These are phyloP conservation scores for Datisca glomerata DNA, from an alignment of 306 rosid species.

Conservation along the genomic window DNA sequence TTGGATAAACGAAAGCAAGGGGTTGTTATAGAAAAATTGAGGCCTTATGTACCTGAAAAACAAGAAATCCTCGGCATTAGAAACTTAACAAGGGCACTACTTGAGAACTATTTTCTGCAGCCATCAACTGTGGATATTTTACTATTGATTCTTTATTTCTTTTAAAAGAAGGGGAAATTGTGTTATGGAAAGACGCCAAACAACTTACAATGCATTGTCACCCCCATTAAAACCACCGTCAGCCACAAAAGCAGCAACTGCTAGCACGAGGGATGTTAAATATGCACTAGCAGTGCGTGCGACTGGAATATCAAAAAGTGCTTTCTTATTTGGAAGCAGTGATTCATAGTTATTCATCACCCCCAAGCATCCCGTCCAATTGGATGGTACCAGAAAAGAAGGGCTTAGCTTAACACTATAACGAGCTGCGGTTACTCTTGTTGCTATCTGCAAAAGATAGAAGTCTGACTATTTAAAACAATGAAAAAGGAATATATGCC, in stretches of 20 bases:
- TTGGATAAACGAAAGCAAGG: conserved; percentile 77
- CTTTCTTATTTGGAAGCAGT: conserved; percentile 72
- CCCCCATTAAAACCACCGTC: conserved; percentile 97
- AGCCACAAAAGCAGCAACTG: conserved; percentile 64
- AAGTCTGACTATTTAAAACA: too few relatives aligned
- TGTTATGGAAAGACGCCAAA: conserved; percentile 3
- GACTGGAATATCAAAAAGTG: conserved; percentile 80
- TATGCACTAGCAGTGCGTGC: conserved; percentile 86
- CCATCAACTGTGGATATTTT: too few relatives aligned
- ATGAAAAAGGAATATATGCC: too few relatives aligned
- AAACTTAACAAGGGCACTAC: too few relatives aligned
- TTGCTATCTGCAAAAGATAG: conserved; percentile 59
- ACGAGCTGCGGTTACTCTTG: conserved; percentile 78
- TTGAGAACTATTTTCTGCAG: too few relatives aligned
- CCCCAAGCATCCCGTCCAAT: conserved; percentile 91
- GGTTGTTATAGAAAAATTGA: conserved; percentile 81
- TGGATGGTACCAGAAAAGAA: conserved; percentile 85
- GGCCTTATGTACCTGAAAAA: conserved; percentile 85
- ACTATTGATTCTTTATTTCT: not conserved
- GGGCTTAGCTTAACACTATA: conserved; percentile 88
- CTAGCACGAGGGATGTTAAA: conserved; percentile 67
- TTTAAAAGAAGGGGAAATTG: conserved; percentile 1
- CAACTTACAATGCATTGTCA: conserved; percentile 73
- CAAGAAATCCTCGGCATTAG: conserved; percentile 1
- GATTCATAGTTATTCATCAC: conserved; percentile 91